These are phyloP conservation scores for Rosa persica DNA, from an alignment of 306 rosid species.

Conservation along the genomic window DNA sequence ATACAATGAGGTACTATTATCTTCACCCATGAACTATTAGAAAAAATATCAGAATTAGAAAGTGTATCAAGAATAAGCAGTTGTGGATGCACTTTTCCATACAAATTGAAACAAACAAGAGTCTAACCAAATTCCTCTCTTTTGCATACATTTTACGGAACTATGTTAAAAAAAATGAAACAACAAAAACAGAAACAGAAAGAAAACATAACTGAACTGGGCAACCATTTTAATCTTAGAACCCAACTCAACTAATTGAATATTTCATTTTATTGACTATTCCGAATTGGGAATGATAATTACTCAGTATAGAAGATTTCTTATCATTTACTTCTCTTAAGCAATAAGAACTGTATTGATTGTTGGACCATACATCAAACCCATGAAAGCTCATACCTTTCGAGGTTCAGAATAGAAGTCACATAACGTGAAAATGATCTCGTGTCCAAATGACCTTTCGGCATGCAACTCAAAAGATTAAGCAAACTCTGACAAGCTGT, in stretches of 20 bases:
- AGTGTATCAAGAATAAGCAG: not conserved
- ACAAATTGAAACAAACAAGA: not conserved
- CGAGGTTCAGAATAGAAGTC: constrained; percentile 73
- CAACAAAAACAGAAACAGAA: not conserved
- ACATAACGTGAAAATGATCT: constrained; percentile 47
- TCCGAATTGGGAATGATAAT: not conserved
- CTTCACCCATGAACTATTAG: not conserved
- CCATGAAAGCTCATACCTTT: constrained; percentile 53
- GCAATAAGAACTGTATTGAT: constrained; percentile 2
- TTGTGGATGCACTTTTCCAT: too few relatives aligned
- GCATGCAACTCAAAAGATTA: constrained; percentile 57
- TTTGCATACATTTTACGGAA: not conserved
- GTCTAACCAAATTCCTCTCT: not conserved
- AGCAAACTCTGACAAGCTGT: constrained; percentile 65
- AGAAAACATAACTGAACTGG: not conserved
- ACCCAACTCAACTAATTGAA: not conserved
- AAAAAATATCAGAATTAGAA: not conserved
- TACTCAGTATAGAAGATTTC: not conserved
- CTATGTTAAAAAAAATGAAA: not conserved
- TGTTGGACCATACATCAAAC: constrained; percentile 21
- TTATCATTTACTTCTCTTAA: not conserved
- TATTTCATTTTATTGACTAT: not conserved
- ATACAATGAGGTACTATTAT: not conserved
- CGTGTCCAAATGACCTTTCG: constrained; percentile 44
- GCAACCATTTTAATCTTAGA: not conserved